phyloP scores from a whole-genome alignment of 2,329 filamentous ascomycete genomes.

The Onygenales sp. region DNA sequence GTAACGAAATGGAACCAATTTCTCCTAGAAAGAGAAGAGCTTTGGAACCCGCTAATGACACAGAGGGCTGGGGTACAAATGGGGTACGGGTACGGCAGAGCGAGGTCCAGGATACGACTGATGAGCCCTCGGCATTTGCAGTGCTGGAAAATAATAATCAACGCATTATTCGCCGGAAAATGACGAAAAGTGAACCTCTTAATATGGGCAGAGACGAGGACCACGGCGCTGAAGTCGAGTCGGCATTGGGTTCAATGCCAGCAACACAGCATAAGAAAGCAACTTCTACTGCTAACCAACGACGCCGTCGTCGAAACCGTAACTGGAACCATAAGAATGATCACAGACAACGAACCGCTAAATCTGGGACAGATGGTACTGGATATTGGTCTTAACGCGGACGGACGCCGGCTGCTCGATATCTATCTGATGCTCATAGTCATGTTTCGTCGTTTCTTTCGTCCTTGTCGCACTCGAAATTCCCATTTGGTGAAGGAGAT shows the following conservation, averaged over 20 bases:
- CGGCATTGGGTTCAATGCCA: background rate
- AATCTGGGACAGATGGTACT: slow-evolving; percentile 1
- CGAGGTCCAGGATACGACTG: background rate
- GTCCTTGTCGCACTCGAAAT: background rate
- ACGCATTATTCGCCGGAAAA: slow-evolving; percentile 6
- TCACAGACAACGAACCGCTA: slow-evolving; percentile 1
- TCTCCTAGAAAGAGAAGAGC: background rate
- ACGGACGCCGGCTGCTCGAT: background rate
- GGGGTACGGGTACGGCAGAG: background rate
- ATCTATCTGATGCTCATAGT: background rate
- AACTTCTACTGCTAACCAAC: slow-evolving; percentile 1
- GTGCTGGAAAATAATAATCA: background rate
- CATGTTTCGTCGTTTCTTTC: background rate
- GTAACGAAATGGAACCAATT: background rate
- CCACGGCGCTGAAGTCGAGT: background rate
- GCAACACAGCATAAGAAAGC: background rate
- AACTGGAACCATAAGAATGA: slow-evolving; percentile 8
- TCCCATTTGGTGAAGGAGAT: background rate
- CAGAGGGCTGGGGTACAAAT: background rate
- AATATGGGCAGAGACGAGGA: background rate
- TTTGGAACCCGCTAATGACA: background rate
- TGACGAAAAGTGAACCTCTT: slow-evolving; percentile 14
- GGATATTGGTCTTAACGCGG: slow-evolving; percentile 1
- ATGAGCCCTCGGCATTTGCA: background rate
- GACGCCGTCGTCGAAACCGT: slow-evolving; percentile 10